These are phyloP conservation scores for Lachnellula subtilissima DNA, from an alignment of 2,329 filamentous ascomycete genomes.

Conservation along the genomic window DNA sequence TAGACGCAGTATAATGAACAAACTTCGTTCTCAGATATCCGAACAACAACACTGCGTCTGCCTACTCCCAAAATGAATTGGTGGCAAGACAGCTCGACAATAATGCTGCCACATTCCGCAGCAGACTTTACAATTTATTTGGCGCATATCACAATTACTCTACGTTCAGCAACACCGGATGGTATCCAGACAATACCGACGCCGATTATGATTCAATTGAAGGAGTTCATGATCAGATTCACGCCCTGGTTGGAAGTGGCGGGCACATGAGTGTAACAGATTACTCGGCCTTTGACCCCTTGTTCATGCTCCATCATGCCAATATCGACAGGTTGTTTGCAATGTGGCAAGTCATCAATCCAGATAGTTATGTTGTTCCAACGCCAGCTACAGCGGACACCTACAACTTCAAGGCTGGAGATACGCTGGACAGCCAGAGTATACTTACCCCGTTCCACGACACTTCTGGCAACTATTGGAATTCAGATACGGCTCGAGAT, in stretches of 20 bases:
- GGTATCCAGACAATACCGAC: conserved; percentile 42
- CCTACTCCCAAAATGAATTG: conserved; percentile 54
- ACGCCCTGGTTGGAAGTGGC: conserved; percentile 51
- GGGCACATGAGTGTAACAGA: conserved; percentile 46
- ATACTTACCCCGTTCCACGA: conserved; percentile 40
- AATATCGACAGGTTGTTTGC: conserved; percentile 58
- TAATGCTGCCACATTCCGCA: conserved; percentile 50
- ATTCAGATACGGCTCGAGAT: conserved; percentile 14
- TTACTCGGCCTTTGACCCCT: conserved; percentile 42
- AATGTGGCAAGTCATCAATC: conserved; percentile 44
- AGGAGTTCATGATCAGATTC: conserved; percentile 59
- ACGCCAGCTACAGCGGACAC: conserved; percentile 30
- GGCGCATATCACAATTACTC: conserved; percentile 64
- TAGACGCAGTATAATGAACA: conserved; percentile 50
- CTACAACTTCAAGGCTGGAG: conserved; percentile 20
- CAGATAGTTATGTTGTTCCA: conserved; percentile 30
- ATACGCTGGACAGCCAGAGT: conserved; percentile 13
- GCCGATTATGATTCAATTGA: conserved; percentile 58
- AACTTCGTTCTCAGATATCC: conserved; percentile 55
- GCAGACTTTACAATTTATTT: conserved; percentile 63
- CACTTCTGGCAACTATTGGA: conserved; percentile 44
- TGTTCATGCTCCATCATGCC: conserved; percentile 48
- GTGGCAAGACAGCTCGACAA: conserved; percentile 49
- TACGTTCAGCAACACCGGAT: conserved; percentile 65
- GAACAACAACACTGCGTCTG: conserved; percentile 36